phyloP scores from a whole-genome alignment of 179 eudicot genomes.

The Beta corolliflora region DNA sequence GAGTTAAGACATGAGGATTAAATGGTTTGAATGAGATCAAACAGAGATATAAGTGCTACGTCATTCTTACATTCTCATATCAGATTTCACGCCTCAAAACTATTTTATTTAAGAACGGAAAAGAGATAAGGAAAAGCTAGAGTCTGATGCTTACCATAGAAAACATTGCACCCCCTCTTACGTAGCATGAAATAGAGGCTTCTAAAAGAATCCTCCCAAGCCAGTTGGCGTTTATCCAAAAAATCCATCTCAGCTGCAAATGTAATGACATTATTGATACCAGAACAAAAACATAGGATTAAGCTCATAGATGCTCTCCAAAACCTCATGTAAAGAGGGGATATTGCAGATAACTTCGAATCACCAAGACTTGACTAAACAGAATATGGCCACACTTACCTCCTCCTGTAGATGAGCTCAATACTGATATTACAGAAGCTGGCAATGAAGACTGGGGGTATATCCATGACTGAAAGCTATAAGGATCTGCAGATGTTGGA shows the following conservation, averaged over 20 bases:
- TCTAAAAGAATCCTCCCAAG: conserved; percentile 94
- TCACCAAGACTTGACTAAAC: not conserved
- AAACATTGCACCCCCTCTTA: conserved; percentile 63
- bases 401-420: conserved; percentile 58
- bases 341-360: not conserved
- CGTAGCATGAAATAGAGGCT: conserved; percentile 86
- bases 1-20: no score
- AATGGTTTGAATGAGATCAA: not conserved
- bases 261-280: not conserved
- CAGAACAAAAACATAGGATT: not conserved
- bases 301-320: not conserved
- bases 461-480: conserved; percentile 68
- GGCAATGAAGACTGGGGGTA: conserved; percentile 91
- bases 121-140: not conserved
- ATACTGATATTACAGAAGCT: conserved; percentile 62
- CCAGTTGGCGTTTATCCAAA: conserved; percentile 64
- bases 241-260: conserved; percentile 71
- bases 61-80: not conserved
- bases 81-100: not conserved
- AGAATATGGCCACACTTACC: conserved; percentile 36
- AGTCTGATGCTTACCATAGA: conserved; percentile 66
- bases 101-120: not conserved
- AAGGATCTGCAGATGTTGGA: conserved; percentile 31
- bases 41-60: not conserved
- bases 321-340: not conserved